A percentile compares a stretch with the other conserved stretches of the same genome.
These are phyloP conservation scores for Pichia sp. DNA, from an alignment of 1,139 yeast species.

Conservation along the genomic window DNA sequence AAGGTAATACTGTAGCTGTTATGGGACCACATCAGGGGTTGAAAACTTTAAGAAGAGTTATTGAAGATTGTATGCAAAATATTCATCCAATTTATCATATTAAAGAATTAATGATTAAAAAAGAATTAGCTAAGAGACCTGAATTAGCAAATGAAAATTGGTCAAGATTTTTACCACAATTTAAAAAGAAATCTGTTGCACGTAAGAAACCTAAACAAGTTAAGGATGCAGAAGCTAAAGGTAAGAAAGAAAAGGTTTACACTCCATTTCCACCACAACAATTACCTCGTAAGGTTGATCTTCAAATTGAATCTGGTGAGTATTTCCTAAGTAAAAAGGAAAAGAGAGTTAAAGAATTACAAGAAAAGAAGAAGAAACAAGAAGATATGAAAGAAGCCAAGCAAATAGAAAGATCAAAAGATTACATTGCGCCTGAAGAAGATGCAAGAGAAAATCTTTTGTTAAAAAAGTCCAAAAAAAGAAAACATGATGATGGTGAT, in stretches of 20 bases:
- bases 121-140: slow-evolving; percentile 90
- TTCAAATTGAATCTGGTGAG: slow-evolving; percentile 98
- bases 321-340: slow-evolving; percentile 87
- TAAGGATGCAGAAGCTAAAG: slow-evolving; percentile 34
- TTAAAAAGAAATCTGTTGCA: slow-evolving; percentile 93
- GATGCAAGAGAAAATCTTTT: slow-evolving; percentile 30
- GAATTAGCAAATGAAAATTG: slow-evolving; percentile 95
- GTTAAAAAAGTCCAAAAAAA: slow-evolving; percentile 25
- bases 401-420: slow-evolving; percentile 68
- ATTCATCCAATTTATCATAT: slow-evolving; percentile 95
- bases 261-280: slow-evolving; percentile 99
- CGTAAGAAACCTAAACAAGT: slow-evolving; percentile 78
- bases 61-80: slow-evolving; percentile 96
- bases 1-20: slow-evolving; percentile 94
- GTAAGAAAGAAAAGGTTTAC: slow-evolving; percentile 75
- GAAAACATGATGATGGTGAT: slow-evolving; percentile 22
- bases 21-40: slow-evolving; percentile 97
- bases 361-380: slow-evolving; percentile 76
- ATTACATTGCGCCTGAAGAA: slow-evolving; percentile 82
- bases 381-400: slow-evolving; percentile 60
- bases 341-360: slow-evolving; percentile 63
- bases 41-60: slow-evolving; percentile 87
- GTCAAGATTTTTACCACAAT: slow-evolving; percentile 94
- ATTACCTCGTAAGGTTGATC: slow-evolving; percentile 93
- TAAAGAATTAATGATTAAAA: slow-evolving; percentile 94